These are phyloP conservation scores for Biancaea sappan DNA, from an alignment of 306 rosid genomes.

Conservation along the genomic window DNA sequence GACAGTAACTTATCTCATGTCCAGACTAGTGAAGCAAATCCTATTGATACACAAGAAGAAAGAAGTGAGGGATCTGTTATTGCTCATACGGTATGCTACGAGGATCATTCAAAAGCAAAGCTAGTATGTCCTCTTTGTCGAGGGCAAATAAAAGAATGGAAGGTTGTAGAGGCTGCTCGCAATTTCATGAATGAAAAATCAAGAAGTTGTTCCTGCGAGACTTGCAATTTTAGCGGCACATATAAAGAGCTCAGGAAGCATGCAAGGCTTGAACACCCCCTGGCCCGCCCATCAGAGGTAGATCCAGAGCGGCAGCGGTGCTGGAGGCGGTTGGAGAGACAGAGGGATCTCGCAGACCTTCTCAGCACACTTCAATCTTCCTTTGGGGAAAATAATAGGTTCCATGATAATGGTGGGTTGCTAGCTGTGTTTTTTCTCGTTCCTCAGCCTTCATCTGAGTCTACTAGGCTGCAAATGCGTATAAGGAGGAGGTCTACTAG, in stretches of 20 bases:
- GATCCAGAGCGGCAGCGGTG: constrained; percentile 89
- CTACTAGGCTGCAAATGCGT: constrained; percentile 74
- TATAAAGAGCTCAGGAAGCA: constrained; percentile 93
- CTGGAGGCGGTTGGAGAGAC: constrained; percentile 95
- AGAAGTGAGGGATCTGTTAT: constrained; percentile 54
- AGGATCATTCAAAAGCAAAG: constrained; percentile 57
- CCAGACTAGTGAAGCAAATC: constrained; percentile 47
- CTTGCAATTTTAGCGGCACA: constrained; percentile 75
- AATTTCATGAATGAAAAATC: constrained; percentile 85
- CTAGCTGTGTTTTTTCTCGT: constrained; percentile 87
- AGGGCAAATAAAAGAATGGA: constrained; percentile 84
- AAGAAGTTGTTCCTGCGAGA: constrained; percentile 90
- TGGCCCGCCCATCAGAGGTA: constrained; percentile 82
- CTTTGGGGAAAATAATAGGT: constrained; percentile 73
- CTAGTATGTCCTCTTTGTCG: constrained; percentile 93
- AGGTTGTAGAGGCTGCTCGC: constrained; percentile 83
- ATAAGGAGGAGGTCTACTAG: constrained; percentile 75
- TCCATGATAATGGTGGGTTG: constrained; percentile 84
- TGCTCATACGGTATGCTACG: constrained; percentile 60
- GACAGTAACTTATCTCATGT: constrained; percentile 31
- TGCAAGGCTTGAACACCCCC: constrained; percentile 91
- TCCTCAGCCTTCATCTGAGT: constrained; percentile 79
- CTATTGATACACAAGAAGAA: constrained; percentile 50
- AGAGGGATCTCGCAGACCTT: constrained; percentile 93
- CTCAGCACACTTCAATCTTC: constrained; percentile 89